Evolutionary conservation across 768 basidiomycete species (phyloP).

Genomic region (Panus rudis): DNA sequence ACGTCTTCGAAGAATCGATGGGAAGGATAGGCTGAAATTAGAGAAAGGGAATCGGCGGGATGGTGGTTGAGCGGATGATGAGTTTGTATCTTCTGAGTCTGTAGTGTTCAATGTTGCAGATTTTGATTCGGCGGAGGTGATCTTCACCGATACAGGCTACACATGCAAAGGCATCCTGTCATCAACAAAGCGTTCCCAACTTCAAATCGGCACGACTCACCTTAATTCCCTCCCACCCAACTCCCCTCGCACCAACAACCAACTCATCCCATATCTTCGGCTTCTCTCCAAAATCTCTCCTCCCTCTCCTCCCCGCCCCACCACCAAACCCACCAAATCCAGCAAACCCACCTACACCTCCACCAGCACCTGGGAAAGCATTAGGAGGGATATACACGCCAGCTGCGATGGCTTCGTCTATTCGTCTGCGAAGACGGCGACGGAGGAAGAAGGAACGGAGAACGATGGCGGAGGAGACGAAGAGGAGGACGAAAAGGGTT

Average conservation of each 20-base stretch:
- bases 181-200: not conserved
- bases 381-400: slow-evolving; percentile 39
- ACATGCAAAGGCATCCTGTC: not conserved
- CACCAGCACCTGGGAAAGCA: slow-evolving; percentile 2
- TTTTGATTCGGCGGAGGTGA: not conserved
- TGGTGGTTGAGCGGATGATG: not conserved
- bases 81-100: not conserved
- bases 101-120: not conserved
- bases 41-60: not conserved
- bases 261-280: slow-evolving; percentile 46
- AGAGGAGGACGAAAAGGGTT: slow-evolving; percentile 59
- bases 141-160: slow-evolving; percentile 11
- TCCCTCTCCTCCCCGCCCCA: slow-evolving; percentile 15
- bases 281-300: slow-evolving; percentile 37
- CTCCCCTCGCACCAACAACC: slow-evolving; percentile 28
- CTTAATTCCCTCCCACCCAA: slow-evolving; percentile 42
- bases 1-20: slow-evolving; percentile 1
- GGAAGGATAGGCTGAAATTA: not conserved
- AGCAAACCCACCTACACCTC: slow-evolving; percentile 29
- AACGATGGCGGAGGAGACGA: slow-evolving; percentile 58
- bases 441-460: slow-evolving; percentile 57
- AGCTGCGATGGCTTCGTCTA: slow-evolving; percentile 46
- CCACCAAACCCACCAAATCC: too few species aligned
- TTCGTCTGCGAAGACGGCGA: slow-evolving; percentile 44
- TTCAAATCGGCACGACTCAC: slow-evolving; percentile 25